phyloP scores from a whole-genome alignment of 2,329 filamentous ascomycete genomes.

The Metarhizium brunneum region DNA sequence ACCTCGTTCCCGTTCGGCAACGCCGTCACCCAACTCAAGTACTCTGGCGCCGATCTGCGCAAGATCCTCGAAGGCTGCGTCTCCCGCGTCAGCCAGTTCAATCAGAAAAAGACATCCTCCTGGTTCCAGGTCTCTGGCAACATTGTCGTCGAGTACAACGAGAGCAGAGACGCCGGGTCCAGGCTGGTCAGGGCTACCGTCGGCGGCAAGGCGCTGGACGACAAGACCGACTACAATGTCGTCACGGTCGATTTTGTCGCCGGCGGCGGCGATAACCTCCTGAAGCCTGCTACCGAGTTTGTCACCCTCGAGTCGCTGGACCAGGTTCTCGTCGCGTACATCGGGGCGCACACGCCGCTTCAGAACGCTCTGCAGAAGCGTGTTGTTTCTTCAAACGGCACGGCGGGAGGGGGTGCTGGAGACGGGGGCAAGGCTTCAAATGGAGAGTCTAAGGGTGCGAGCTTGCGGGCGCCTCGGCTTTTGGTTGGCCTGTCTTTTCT shows the following conservation, averaged over 20 bases:
- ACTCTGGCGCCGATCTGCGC: slow-evolving; percentile 45
- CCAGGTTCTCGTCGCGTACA: slow-evolving; percentile 42
- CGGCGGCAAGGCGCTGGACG: slow-evolving; percentile 36
- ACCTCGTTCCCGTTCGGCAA: slow-evolving; percentile 60
- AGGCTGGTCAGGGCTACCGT: slow-evolving; percentile 45
- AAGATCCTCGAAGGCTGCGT: slow-evolving; percentile 50
- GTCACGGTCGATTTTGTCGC: slow-evolving; percentile 56
- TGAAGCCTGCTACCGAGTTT: slow-evolving; percentile 28
- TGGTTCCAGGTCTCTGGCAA: slow-evolving; percentile 51
- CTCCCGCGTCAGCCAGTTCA: slow-evolving; percentile 43
- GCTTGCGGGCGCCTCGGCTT: neutral
- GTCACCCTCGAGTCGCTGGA: slow-evolving; percentile 42
- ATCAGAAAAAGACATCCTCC: slow-evolving; percentile 41
- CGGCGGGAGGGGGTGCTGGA: neutral
- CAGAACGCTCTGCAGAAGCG: slow-evolving; percentile 37
- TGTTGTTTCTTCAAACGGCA: slow-evolving; percentile 12
- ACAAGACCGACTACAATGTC: slow-evolving; percentile 39
- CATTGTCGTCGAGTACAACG: slow-evolving; percentile 50
- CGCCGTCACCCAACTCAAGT: slow-evolving; percentile 47
- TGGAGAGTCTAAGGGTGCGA: neutral
- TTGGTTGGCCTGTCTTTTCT: neutral
- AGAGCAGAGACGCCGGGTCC: slow-evolving; percentile 35
- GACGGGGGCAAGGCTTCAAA: neutral
- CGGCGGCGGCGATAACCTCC: slow-evolving; percentile 54
- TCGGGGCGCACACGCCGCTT: slow-evolving; percentile 38